These are phyloP conservation scores for Adansonia grandidieri DNA, from an alignment of 441 rosid species.

Conservation along the genomic window DNA sequence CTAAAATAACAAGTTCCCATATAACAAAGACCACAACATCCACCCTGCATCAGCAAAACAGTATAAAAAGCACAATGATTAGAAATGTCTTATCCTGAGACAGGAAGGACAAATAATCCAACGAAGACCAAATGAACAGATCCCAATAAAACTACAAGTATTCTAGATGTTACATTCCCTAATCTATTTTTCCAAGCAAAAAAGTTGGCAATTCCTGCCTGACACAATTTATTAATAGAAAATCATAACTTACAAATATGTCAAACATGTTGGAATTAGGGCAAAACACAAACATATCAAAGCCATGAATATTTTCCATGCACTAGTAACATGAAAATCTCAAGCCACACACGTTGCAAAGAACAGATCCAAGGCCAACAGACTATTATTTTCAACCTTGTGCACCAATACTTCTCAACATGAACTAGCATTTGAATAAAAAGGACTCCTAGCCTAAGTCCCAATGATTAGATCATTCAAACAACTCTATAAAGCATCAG, in stretches of 20 bases:
- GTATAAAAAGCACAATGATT: constrained; percentile 16
- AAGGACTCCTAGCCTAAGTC: neutral
- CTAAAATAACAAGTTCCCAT: constrained; percentile 86
- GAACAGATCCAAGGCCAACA: neutral
- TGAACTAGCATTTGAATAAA: neutral
- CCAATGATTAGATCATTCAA: neutral
- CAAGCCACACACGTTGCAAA: neutral
- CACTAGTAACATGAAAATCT: neutral
- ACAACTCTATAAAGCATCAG: neutral
- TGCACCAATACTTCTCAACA: neutral
- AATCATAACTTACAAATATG: neutral
- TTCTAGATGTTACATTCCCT: neutral
- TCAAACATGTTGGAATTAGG: constrained; percentile 9
- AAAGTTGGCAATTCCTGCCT: neutral
- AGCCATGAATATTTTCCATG: constrained; percentile 6
- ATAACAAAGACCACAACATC: constrained; percentile 86
- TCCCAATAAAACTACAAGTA: neutral
- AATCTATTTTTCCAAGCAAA: constrained; percentile 18
- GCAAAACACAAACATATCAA: neutral
- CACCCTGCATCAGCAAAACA: constrained; percentile 60
- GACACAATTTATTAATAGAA: neutral
- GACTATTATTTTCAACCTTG: neutral
- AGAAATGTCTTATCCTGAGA: constrained; percentile 19
- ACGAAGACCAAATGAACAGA: neutral
- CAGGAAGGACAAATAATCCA: neutral